phyloP scores from a whole-genome alignment of 495 filamentous ascomycete genomes.

The Penicillium parvum region DNA sequence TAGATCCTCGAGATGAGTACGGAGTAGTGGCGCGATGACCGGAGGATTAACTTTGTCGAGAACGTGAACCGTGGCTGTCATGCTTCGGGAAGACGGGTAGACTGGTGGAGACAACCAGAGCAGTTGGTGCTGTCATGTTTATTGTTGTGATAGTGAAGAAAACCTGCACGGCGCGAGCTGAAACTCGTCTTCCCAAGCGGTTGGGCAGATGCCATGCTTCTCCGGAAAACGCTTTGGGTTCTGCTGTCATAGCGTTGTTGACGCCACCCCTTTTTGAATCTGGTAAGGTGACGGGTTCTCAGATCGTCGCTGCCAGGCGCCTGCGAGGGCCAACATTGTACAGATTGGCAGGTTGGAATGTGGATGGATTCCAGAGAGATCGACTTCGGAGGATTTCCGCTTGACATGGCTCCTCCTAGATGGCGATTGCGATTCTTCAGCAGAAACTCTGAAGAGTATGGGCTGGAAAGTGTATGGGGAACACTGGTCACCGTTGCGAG shows the following conservation, averaged over 20 bases:
- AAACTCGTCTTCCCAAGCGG: constrained; percentile 1
- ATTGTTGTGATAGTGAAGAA: no score
- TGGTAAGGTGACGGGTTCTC: no score
- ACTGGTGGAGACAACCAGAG: constrained; percentile 6
- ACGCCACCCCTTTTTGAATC: constrained; percentile 1
- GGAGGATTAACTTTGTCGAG: constrained; percentile 24
- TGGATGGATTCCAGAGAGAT: constrained; percentile 12
- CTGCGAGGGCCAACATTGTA: constrained; percentile 1
- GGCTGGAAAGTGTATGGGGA: background rate
- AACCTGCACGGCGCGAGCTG: no score
- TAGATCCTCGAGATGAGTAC: no score
- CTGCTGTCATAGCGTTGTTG: background rate
- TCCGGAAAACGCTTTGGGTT: background rate
- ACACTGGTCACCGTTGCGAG: constrained; percentile 1
- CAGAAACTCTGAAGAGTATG: background rate
- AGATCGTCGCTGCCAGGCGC: constrained; percentile 7
- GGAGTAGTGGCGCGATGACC: no score
- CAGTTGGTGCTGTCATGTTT: no score
- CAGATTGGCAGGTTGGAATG: constrained; percentile 14
- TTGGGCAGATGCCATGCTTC: no score
- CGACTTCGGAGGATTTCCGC: constrained; percentile 15
- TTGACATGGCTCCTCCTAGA: no score
- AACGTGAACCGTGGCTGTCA: constrained; percentile 23
- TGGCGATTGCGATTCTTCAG: no score
- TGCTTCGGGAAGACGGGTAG: background rate